Evolutionary conservation across 306 rosid genomes (phyloP).

Genomic region (Delonix regia): DNA sequence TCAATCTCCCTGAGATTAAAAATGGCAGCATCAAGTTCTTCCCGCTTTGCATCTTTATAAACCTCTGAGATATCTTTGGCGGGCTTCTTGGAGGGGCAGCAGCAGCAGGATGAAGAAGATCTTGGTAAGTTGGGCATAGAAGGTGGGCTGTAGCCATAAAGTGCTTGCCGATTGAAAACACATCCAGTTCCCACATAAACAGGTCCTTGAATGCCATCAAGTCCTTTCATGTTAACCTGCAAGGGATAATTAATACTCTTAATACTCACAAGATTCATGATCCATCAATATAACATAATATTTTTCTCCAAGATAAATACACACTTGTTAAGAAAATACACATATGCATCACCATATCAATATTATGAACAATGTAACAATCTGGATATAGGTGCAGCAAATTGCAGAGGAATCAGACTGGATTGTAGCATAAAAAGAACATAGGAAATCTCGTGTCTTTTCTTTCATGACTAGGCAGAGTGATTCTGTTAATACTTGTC

Average conservation of each 20-base stretch:
- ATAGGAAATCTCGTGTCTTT: too few species aligned
- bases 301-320: constrained; percentile 21
- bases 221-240: constrained; percentile 99
- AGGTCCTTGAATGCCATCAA: constrained; percentile 99
- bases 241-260: constrained; percentile 30
- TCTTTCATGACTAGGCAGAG: not conserved
- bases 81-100: constrained; percentile 84
- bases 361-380: not conserved
- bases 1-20: constrained; percentile 92
- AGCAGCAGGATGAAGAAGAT: constrained; percentile 78
- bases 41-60: constrained; percentile 81
- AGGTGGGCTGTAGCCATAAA: constrained; percentile 94
- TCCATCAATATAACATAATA: not conserved
- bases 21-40: constrained; percentile 96
- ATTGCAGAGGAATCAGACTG: not conserved
- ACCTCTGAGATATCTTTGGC: constrained; percentile 73
- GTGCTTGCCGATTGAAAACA: constrained; percentile 94
- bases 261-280: constrained; percentile 14
- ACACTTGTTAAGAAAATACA: not conserved
- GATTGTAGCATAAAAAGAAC: too few species aligned
- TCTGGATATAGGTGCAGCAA: not conserved
- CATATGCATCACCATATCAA: constrained; percentile 6
- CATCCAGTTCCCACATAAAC: constrained; percentile 97
- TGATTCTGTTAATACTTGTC: constrained; percentile 16
- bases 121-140: constrained; percentile 76